These are phyloP conservation scores for Paspalum notatum DNA, from an alignment of 176 grass and related monocot species.

Conservation along the genomic window DNA sequence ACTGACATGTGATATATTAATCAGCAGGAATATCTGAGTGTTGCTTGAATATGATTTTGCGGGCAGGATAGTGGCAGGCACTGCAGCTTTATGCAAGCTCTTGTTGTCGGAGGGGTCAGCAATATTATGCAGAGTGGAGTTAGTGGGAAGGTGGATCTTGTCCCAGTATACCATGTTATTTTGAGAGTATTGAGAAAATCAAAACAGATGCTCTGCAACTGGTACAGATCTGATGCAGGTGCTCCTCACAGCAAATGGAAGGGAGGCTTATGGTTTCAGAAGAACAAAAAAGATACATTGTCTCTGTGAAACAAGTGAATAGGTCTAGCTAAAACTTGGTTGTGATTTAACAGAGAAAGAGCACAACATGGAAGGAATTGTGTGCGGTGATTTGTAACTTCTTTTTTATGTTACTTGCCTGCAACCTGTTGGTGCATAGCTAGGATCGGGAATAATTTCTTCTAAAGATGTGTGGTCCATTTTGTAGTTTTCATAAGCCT, in stretches of 20 bases:
- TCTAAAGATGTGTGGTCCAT: not conserved
- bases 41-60: conserved; percentile 22
- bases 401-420: conserved; percentile 6
- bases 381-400: conserved; percentile 1
- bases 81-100: conserved; percentile 6
- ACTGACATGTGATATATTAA: conserved; percentile 24
- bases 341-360: conserved; percentile 9
- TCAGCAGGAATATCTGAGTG: conserved; percentile 29
- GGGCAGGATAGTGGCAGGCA: conserved; percentile 6
- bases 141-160: conserved; percentile 26
- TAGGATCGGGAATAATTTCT: conserved; percentile 19
- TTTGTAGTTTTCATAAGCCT: not conserved
- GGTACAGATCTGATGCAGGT: conserved; percentile 11
- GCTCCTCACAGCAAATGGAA: conserved; percentile 25
- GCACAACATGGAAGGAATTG: not conserved
- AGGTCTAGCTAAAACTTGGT: conserved; percentile 14
- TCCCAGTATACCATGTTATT: conserved; percentile 18
- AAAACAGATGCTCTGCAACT: conserved; percentile 13
- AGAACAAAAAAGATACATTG: not conserved
- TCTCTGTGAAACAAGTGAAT: not conserved
- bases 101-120: conserved; percentile 9
- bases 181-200: not conserved
- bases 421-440: not conserved
- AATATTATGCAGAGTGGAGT: conserved; percentile 1
- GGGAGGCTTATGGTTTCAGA: conserved; percentile 14